phyloP scores from a whole-genome alignment of 129 eudicot genomes.

The Lactuca sativa region DNA sequence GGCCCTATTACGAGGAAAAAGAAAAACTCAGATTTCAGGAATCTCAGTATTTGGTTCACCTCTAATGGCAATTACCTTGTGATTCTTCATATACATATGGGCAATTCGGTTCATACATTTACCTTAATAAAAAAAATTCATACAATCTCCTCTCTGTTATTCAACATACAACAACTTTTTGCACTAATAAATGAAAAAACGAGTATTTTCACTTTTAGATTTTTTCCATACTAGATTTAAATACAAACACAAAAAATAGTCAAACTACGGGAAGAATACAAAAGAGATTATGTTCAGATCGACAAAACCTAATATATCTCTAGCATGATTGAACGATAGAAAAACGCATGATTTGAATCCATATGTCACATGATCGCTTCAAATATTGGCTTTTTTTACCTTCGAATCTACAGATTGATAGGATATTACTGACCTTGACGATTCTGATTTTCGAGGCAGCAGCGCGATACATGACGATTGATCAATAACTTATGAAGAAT shows the following conservation, averaged over 20 bases:
- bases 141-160: neutral
- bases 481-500: constrained; percentile 3
- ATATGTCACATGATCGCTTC: constrained; percentile 21
- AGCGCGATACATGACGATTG: constrained; percentile 63
- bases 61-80: neutral
- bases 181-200: neutral
- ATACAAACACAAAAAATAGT: neutral
- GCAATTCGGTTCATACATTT: neutral
- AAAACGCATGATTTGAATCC: neutral
- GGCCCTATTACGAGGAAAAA: constrained; percentile 42
- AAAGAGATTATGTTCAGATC: constrained; percentile 17
- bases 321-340: neutral
- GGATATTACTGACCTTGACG: constrained; percentile 51
- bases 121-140: too few species aligned
- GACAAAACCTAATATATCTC: constrained; percentile 7
- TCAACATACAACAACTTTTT: neutral
- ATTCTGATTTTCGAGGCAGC: constrained; percentile 68
- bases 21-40: neutral
- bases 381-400: neutral
- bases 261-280: constrained; percentile 11
- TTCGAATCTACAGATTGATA: neutral
- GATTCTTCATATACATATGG: neutral
- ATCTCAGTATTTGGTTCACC: neutral
- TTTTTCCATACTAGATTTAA: constrained; percentile 7
- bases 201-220: neutral